These are phyloP conservation scores for Pseudonitzschia multiseries DNA, from an alignment of 108 stramenopile species.

Conservation along the genomic window DNA sequence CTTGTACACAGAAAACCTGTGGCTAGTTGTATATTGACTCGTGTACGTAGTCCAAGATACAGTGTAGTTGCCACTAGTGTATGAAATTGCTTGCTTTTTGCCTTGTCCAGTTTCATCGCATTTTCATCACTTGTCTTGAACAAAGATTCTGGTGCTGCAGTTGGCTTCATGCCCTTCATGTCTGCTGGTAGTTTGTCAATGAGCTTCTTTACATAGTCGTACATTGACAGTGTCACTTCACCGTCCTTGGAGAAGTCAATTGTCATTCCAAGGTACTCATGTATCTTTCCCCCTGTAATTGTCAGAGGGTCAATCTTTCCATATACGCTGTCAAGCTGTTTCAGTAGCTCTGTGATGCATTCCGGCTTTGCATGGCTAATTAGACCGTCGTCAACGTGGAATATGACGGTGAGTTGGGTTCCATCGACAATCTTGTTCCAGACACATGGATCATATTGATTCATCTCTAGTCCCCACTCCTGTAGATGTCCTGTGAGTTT, in stretches of 20 bases:
- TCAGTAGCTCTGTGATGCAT: no score
- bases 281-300: no score
- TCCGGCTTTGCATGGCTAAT: no score
- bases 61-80: constrained; percentile 33
- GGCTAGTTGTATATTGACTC: constrained; percentile 46
- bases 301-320: no score
- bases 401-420: constrained; percentile 38
- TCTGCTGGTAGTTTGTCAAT: constrained; percentile 32
- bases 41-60: constrained; percentile 31
- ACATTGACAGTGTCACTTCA: constrained; percentile 32
- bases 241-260: constrained; percentile 33
- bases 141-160: constrained; percentile 31
- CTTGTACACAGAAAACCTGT: no score
- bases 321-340: no score
- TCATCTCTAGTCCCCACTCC: constrained; percentile 57
- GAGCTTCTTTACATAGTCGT: constrained; percentile 21
- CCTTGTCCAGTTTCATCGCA: not conserved
- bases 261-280: no score
- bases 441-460: constrained; percentile 58
- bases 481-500: no score
- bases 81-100: constrained; percentile 25
- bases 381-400: constrained; percentile 63
- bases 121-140: constrained; percentile 26
- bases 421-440: constrained; percentile 42
- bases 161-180: not conserved